Evolutionary conservation across 1,139 yeast species (phyloP), one percentile per base, ranked within the genome.

Genomic region (Yarrowia galli): DNA sequence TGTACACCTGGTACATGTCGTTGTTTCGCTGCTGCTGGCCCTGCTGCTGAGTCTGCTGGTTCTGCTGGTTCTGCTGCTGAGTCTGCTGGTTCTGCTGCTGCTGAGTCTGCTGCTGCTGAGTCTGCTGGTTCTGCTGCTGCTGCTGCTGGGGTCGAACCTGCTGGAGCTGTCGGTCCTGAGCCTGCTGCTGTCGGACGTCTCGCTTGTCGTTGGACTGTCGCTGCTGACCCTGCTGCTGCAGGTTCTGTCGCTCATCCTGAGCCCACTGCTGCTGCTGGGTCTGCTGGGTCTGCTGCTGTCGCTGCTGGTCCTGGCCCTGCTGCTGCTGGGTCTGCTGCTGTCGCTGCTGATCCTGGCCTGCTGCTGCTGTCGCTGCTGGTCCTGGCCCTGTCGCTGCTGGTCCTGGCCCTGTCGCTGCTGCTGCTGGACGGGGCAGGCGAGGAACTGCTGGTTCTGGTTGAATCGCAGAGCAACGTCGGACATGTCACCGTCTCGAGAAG

Each of bases 371-470:
- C 38, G 40, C 38, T 32, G 54, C 54, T 49, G 54, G 40, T 49
- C 54, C 38, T 49, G 54, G 40, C 54, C 54, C 54, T 49, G 54
- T 40, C 18, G 54, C n/a, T 49, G 54, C 54, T 32, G 54, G 7
- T n/a, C n/a, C n/a, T n/a, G n/a, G n/a, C n/a, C n/a, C n/a, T n/a
- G n/a, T n/a, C 16, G n/a, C 38, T 28, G 35, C 38, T 28, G 35
- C 40, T 32, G 40, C 51, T 46, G 35, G 15, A 46, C 51, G 15
- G 51, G 51, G 22, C 51, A 46, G 35, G 51, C 51, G n/a, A 46
- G 35, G 51, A 46, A 46, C 51, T 46, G 35, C 51, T 46, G 43
- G 58, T 53, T 53, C 58, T 53, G 43, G 58, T 53, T 53, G 58
- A 53, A 53, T 15, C 43, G 58, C 42, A 53, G 45, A 36, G 58